A percentile compares a stretch with the other conserved stretches of the same genome.
These are phyloP conservation scores for Tuber magnatum DNA, from an alignment of 495 filamentous ascomycete genomes.

Conservation along the genomic window DNA sequence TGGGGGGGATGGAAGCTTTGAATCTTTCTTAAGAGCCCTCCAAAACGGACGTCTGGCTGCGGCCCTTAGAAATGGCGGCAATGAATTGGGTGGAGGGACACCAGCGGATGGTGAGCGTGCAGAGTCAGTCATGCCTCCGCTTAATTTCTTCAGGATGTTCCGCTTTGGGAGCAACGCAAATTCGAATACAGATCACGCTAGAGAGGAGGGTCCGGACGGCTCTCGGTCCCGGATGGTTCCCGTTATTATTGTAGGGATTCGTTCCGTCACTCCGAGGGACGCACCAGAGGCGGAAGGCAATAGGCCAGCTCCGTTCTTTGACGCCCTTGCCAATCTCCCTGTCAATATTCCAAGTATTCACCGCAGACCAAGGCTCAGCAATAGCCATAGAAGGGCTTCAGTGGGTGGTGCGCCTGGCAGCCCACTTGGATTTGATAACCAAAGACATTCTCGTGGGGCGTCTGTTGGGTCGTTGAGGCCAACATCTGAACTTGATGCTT, in stretches of 20 bases:
- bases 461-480: slow-evolving; percentile 42
- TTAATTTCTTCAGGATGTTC: slow-evolving; percentile 57
- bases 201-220: slow-evolving; percentile 50
- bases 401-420: slow-evolving; percentile 43
- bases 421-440: slow-evolving; percentile 45
- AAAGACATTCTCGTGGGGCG: slow-evolving; percentile 47
- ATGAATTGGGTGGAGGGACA: slow-evolving; percentile 41
- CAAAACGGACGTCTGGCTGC: slow-evolving; percentile 50
- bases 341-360: slow-evolving; percentile 44
- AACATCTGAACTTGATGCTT: slow-evolving; percentile 44
- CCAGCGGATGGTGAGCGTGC: slow-evolving; percentile 34
- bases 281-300: slow-evolving; percentile 47
- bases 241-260: slow-evolving; percentile 57
- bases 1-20: slow-evolving; percentile 52
- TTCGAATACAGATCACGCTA: slow-evolving; percentile 44
- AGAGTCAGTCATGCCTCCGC: slow-evolving; percentile 46
- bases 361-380: slow-evolving; percentile 49
- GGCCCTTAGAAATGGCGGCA: slow-evolving; percentile 42
- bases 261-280: slow-evolving; percentile 56
- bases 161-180: slow-evolving; percentile 52
- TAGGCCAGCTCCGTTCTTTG: slow-evolving; percentile 54
- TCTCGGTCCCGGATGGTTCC: slow-evolving; percentile 42
- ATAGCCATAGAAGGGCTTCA: slow-evolving; percentile 48
- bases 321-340: slow-evolving; percentile 51
- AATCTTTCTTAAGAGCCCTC: slow-evolving; percentile 53